Evolutionary conservation across 306 rosid genomes (phyloP).

Genomic region (Lupinus albus): DNA sequence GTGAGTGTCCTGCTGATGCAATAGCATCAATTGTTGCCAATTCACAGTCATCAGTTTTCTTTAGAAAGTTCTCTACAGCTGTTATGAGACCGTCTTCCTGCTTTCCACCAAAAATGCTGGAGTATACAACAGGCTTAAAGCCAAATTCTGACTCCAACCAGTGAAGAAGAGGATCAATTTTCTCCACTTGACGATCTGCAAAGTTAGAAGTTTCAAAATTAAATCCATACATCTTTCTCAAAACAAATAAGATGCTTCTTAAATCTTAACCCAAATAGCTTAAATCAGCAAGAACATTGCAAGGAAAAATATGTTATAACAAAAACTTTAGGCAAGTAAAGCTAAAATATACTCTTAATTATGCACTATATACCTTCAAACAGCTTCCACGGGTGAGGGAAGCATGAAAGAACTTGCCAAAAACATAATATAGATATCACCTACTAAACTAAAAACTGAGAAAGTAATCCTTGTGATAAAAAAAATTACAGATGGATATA

Average conservation of each 20-base stretch:
- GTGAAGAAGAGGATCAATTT: slow-evolving; percentile 74
- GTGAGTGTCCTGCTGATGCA: slow-evolving; percentile 78
- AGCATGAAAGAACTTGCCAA: slow-evolving; percentile 6
- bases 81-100: slow-evolving; percentile 74
- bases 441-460: not conserved
- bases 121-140: slow-evolving; percentile 70
- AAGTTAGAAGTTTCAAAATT: slow-evolving; percentile 29
- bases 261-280: slow-evolving; percentile 21
- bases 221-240: not conserved
- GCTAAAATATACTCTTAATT: slow-evolving; percentile 20
- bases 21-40: slow-evolving; percentile 86
- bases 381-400: slow-evolving; percentile 7
- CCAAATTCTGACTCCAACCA: slow-evolving; percentile 90
- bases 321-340: slow-evolving; percentile 12
- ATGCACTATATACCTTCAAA: not conserved
- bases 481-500: not conserved
- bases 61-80: slow-evolving; percentile 64
- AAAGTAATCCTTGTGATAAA: slow-evolving; percentile 17
- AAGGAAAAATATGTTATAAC: not conserved
- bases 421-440: slow-evolving; percentile 3
- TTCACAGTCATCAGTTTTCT: slow-evolving; percentile 74
- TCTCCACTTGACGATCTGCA: slow-evolving; percentile 82
- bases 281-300: slow-evolving; percentile 21
- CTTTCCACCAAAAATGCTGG: slow-evolving; percentile 77
- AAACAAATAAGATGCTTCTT: slow-evolving; percentile 16